Base-by-base conservation (phyloP, 2,329 filamentous ascomycete species). In the Aspergillus texensis region DNA sequence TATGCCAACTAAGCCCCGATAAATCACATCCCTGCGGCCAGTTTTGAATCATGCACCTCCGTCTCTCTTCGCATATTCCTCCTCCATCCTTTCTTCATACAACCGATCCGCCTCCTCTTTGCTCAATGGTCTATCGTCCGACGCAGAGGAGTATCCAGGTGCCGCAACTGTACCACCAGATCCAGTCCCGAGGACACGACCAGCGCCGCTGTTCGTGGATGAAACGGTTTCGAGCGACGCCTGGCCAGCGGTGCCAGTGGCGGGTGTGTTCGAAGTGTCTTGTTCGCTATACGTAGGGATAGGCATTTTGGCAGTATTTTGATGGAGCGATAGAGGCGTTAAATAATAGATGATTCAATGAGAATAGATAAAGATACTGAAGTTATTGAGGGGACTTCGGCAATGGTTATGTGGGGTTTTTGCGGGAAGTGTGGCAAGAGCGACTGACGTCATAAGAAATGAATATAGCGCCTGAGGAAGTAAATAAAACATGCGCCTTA, bases 11-110 rank as follows among this genome's bases (percentile, higher is more conserved):
- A 46, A n/a, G 14, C 43, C n/a, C n/a, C n/a, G 19, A 14, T 24
- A 6, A 6, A 46, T 14, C 6, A 6, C 6, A 19, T 4, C 39
- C 6, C 19, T 4, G 16, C 6, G 16, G 39, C 39, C 16, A 19
- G 6, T 10, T 10, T 10, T 46, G 4, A 5, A 36, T 71, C 69
- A 79, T 69, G 81, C 78, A 72, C 78, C 77, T 1, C 77, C 76
- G 67, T 81, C 80, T 57, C 79, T 68, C 76, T 81, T 80, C 62
- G 78, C 78, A 71, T 81, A 80, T 68, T 83, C 81, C 54, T 81
- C 80, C 71, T 81, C 81, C 70, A 82, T 82, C 16, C 78, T 75
- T 68, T 82, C 80, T 64, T 80, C 75, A 64, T 81, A 82, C 46
- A 79, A 63, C 14, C 75, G 73, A 63, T 82, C 80, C 2, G 77